Evolutionary conservation across 345 rosid genomes (phyloP), one percentile per base, ranked within the genome.

Genomic region (Adansonia digitata): DNA sequence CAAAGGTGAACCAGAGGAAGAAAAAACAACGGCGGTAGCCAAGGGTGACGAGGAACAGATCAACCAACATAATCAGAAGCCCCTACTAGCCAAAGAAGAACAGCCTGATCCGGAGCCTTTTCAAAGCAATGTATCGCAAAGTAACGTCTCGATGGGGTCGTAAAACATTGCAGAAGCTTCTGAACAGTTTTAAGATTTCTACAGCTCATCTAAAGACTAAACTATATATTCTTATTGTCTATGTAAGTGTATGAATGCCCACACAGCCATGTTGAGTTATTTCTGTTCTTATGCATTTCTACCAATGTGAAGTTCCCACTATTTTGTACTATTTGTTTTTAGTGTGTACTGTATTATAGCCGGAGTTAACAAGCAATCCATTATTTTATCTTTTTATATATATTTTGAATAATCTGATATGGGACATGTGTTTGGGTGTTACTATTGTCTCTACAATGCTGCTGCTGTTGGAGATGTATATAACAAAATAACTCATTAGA

Each of bases 121-220:
- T 0, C 74, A 45, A 71, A 13, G 18, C 17, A 65, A 65, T 43
- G 10, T 22, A 5, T 12, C 42, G n/a, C 34, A 12, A 24, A 89
- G 71, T 8, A 91, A 93, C 77, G 72, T 90, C 18, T n/a, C 86
- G 78, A 55, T 91, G 97, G 98, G 97, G 96, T 74, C 86, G 83
- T 35, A 85, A 60, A 77, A 80, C 85, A 5, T 77, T 94, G 52
- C 84, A 82, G 71, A 90, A 82, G 81, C 81, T 94, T 74, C 82
- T 94, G 14, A 75, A 68, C 63, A 80, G 62, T 81, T 80, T n/a
- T 94, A 27, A 83, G 94, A 53, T 77, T 89, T 64, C 55, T 83
- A 69, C 85, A 85, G 82, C 61, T 22, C 14, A 51, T 8, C 10
- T 51, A 57, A 4, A n/a, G 8, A 35, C 53, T 63, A 14, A 31